Conservation (phyloP, 805 yeast genomes). For the Hyphopichia homilentoma region DNA sequence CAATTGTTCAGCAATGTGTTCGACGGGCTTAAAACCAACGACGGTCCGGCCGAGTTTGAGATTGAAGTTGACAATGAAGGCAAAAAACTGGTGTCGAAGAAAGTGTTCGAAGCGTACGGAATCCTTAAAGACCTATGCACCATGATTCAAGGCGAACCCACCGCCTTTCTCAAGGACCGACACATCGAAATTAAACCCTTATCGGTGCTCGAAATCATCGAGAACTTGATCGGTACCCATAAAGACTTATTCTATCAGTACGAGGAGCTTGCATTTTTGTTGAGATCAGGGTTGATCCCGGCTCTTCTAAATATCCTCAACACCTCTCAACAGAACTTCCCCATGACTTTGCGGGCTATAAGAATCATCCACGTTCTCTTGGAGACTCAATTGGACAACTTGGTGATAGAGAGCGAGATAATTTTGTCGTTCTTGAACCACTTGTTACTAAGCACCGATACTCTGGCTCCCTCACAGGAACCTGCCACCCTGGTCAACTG, state of each 20-base stretch:
- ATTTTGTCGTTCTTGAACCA: constrained; percentile 73
- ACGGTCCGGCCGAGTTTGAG: constrained; percentile 3
- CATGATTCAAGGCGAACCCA: constrained; percentile 55
- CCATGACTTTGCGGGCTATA: constrained; percentile 70
- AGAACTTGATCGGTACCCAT: constrained; percentile 70
- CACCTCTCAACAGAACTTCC: constrained; percentile 54
- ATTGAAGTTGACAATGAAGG: constrained; percentile 7
- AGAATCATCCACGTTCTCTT: constrained; percentile 65
- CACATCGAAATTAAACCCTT: constrained; percentile 51
- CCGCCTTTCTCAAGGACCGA: constrained; percentile 49
- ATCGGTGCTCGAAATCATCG: constrained; percentile 80
- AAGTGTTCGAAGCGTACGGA: constrained; percentile 65
- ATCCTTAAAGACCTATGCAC: constrained; percentile 72
- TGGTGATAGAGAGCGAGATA: constrained; percentile 79
- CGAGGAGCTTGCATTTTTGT: constrained; percentile 59
- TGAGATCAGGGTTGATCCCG: constrained; percentile 72
- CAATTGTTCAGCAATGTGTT: constrained; percentile 77
- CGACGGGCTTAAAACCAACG: constrained; percentile 49
- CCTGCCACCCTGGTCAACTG: constrained; percentile 34
- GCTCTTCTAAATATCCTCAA: constrained; percentile 61
- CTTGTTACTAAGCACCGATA: constrained; percentile 55
- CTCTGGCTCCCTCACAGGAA: constrained; percentile 30
- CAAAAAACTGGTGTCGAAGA: constrained; percentile 42
- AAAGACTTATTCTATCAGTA: constrained; percentile 51
- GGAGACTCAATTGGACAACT: constrained; percentile 49